These are phyloP conservation scores for Scenedesmus sp. DNA, from an alignment of 163 green algal genomes.

Conservation along the genomic window DNA sequence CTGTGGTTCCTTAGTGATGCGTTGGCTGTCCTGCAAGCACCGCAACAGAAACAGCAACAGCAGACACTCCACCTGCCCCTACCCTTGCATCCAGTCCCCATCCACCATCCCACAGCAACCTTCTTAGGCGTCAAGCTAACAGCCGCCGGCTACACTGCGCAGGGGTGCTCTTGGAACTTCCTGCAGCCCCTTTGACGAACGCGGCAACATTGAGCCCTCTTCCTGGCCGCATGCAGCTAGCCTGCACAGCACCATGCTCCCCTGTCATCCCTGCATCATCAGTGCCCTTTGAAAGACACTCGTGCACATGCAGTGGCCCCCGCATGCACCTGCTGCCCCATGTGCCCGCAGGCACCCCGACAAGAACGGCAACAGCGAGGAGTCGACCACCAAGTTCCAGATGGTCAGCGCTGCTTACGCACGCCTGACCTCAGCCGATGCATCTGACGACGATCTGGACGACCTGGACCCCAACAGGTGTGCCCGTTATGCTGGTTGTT, in stretches of 20 bases:
- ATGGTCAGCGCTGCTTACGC: slow-evolving; percentile 38
- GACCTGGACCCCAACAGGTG: slow-evolving; percentile 22
- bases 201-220: neutral
- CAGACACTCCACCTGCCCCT: neutral
- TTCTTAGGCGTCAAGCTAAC: too few species aligned
- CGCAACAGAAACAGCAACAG: slow-evolving; percentile 37
- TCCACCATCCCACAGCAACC: too few species aligned
- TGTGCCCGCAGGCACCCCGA: slow-evolving; percentile 41
- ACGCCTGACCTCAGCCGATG: slow-evolving; percentile 30
- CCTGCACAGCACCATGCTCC: too few species aligned
- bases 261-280: too few species aligned
- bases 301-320: too few species aligned
- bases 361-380: slow-evolving; percentile 50
- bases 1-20: too few species aligned
- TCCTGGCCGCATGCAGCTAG: too few species aligned
- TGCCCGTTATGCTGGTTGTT: neutral
- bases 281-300: too few species aligned
- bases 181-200: slow-evolving; percentile 46
- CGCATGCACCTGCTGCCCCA: too few species aligned
- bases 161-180: too few species aligned
- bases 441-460: slow-evolving; percentile 41
- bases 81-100: neutral
- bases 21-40: slow-evolving; percentile 39
- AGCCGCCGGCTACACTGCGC: too few species aligned
- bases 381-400: slow-evolving; percentile 40